phyloP scores from a whole-genome alignment of 2,329 filamentous ascomycete genomes.

The Hypoxylon sp. region DNA sequence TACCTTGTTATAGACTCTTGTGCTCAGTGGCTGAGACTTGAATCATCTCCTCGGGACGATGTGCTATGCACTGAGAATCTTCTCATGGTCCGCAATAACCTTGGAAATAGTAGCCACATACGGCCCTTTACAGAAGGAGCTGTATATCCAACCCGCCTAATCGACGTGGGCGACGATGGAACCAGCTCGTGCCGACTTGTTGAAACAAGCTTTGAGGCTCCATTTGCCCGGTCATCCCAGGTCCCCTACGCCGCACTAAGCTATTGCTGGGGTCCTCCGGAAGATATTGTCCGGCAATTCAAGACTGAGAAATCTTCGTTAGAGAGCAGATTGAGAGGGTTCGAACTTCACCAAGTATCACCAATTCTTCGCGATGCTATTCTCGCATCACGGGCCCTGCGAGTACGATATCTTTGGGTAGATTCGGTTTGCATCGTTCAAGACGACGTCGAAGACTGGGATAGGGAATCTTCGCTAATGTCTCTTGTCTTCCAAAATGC shows the following conservation, averaged over 20 bases:
- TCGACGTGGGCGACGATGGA: conserved; percentile 4
- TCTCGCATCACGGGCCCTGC: conserved; percentile 11
- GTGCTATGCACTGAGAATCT: conserved; percentile 21
- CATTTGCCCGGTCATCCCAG: background rate
- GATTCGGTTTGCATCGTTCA: conserved; percentile 41
- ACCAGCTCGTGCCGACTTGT: conserved; percentile 2
- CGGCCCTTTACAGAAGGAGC: background rate
- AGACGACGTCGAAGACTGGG: conserved; percentile 34
- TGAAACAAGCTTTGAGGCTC: conserved; percentile 15
- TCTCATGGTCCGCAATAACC: conserved; percentile 1
- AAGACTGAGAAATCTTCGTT: conserved; percentile 19
- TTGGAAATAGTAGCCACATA: background rate
- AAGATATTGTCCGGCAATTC: conserved; percentile 16
- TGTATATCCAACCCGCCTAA: conserved; percentile 24
- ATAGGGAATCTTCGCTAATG: conserved; percentile 35
- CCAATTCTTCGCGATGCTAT: conserved; percentile 28
- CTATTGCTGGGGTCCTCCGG: conserved; percentile 25
- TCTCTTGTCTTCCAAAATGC: conserved; percentile 26
- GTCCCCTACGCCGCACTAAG: conserved; percentile 22
- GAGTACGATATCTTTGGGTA: conserved; percentile 37
- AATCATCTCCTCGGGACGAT: conserved; percentile 15
- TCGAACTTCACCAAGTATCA: conserved; percentile 12
- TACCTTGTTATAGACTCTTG: background rate
- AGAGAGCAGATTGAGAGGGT: background rate
- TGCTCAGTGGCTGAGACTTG: conserved; percentile 18